Percentiles rank a stretch among this genome's conserved stretches.
Conservation (phyloP, 257 asterid species). For the Eustoma russellianum region DNA sequence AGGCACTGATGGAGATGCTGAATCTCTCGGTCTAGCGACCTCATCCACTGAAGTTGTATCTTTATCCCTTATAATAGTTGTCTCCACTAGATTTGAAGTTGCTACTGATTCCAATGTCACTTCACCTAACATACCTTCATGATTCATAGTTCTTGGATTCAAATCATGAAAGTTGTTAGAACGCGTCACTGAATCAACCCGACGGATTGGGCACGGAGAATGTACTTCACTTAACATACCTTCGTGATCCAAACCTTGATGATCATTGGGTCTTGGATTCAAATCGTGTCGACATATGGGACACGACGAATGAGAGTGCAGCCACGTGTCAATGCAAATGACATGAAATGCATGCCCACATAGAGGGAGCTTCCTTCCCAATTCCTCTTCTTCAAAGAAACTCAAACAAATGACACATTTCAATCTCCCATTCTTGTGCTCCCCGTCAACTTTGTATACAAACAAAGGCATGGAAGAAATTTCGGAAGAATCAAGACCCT, state of each 20-base stretch:
- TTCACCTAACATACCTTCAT: background rate
- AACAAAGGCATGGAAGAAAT: constrained; percentile 24
- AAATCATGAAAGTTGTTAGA: no score
- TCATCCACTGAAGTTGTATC: constrained; percentile 6
- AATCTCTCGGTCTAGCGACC: constrained; percentile 8
- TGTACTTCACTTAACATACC: no score
- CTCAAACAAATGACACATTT: constrained; percentile 54
- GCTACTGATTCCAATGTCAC: background rate
- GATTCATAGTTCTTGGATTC: background rate
- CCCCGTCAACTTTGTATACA: constrained; percentile 5
- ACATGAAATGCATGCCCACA: constrained; percentile 57
- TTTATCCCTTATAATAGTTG: background rate
- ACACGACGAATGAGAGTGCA: constrained; percentile 48
- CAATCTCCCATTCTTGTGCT: background rate
- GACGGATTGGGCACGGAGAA: no score
- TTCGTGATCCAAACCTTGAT: background rate
- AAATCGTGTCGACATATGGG: constrained; percentile 39
- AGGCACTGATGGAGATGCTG: background rate
- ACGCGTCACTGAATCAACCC: no score
- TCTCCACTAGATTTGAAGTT: background rate
- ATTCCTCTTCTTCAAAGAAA: constrained; percentile 31
- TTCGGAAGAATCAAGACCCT: constrained; percentile 20
- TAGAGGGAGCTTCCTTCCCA: constrained; percentile 27
- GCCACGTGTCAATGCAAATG: constrained; percentile 66
- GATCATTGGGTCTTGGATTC: constrained; percentile 6